phyloP scores from a whole-genome alignment of 495 filamentous ascomycete genomes.

The Chlorociboria aeruginascens region DNA sequence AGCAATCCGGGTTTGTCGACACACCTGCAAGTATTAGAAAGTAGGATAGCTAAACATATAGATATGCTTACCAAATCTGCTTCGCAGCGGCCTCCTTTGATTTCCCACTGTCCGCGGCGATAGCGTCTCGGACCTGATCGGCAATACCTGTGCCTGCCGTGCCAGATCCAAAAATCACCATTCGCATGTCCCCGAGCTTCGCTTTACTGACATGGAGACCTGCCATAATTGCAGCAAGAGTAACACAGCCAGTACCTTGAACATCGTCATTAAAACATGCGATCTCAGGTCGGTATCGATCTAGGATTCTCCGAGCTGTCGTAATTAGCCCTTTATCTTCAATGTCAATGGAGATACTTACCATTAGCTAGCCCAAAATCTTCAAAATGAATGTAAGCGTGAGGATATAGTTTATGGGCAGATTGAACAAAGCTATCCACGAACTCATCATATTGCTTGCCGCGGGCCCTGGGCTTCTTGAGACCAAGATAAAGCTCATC shows the following conservation, averaged over 20 bases:
- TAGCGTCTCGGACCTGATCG: constrained; percentile 70
- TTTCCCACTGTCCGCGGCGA: constrained; percentile 53
- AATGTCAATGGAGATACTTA: background rate
- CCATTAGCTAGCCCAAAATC: constrained; percentile 46
- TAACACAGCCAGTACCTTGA: constrained; percentile 82
- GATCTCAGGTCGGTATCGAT: constrained; percentile 57
- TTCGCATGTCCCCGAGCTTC: constrained; percentile 51
- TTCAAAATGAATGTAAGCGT: constrained; percentile 75
- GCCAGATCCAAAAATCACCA: constrained; percentile 71
- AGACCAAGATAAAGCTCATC: constrained; percentile 77
- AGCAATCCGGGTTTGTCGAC: constrained; percentile 78
- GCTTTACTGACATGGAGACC: constrained; percentile 56
- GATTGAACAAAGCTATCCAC: constrained; percentile 61
- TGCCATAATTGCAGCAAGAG: constrained; percentile 68
- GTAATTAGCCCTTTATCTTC: constrained; percentile 16
- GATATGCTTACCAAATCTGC: constrained; percentile 57
- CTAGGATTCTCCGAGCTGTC: constrained; percentile 47
- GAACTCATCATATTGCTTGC: constrained; percentile 68
- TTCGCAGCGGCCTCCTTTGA: constrained; percentile 62
- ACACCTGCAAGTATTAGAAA: constrained; percentile 39
- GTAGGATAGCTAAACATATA: background rate
- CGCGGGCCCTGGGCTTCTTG: constrained; percentile 48
- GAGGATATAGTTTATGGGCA: constrained; percentile 58
- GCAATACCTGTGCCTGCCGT: constrained; percentile 86
- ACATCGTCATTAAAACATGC: constrained; percentile 90